phyloP scores from a whole-genome alignment of 2,329 filamentous ascomycete genomes.

The Aspergillus hortae region DNA sequence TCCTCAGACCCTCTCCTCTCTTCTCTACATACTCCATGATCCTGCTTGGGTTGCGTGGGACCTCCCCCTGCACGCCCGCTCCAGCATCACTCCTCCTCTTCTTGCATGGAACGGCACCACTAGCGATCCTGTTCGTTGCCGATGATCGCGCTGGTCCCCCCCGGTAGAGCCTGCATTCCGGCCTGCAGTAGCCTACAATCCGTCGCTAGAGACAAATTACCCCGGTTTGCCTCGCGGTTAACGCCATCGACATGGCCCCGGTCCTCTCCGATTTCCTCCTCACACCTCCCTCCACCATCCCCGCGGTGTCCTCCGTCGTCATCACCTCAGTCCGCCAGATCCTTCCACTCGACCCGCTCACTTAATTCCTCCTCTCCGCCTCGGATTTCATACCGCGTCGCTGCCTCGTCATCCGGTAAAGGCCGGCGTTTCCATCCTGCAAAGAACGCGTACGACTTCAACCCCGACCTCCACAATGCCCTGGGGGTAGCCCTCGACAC shows the following conservation, averaged over 20 bases:
- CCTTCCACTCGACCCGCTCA: conserved; percentile 28
- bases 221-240: conserved; percentile 14
- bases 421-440: conserved; percentile 63
- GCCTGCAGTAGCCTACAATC: conserved; percentile 31
- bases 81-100: not conserved
- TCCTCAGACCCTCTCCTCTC: not conserved
- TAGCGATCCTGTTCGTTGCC: conserved; percentile 19
- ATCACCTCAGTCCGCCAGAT: conserved; percentile 9
- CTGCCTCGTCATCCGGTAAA: conserved; percentile 73
- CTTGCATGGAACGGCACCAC: conserved; percentile 10
- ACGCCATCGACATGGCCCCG: conserved; percentile 10
- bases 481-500: conserved; percentile 34
- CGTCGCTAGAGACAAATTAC: conserved; percentile 19
- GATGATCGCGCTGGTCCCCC: conserved; percentile 30
- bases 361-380: conserved; percentile 24
- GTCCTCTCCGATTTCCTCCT: conserved; percentile 6
- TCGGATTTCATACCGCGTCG: conserved; percentile 63
- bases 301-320: not conserved
- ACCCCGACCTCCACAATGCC: conserved; percentile 44
- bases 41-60: not conserved
- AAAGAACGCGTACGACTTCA: conserved; percentile 70
- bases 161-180: conserved; percentile 30
- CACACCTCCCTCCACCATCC: not conserved
- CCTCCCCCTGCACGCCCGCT: not conserved
- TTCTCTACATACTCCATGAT: not conserved